Percentiles rank a stretch among this genome's conserved stretches.
Evolutionary conservation across 257 asterid genomes (phyloP).

Genomic region (Solanum clarkiae): DNA sequence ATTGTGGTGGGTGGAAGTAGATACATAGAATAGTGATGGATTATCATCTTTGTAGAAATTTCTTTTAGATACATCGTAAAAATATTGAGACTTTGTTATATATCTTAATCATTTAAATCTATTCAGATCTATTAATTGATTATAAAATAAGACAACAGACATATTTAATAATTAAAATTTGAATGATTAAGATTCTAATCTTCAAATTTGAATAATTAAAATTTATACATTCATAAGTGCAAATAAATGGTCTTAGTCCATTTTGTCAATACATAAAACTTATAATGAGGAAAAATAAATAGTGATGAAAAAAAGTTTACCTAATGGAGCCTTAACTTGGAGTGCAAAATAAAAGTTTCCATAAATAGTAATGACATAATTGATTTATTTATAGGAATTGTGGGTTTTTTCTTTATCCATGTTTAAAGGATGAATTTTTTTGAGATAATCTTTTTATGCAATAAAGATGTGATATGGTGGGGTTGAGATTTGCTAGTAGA

Average conservation of each 20-base stretch:
- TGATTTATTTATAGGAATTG: background rate
- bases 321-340: background rate
- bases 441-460: background rate
- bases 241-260: background rate
- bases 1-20: background rate
- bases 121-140: background rate
- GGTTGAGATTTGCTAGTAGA: conserved; percentile 3
- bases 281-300: background rate
- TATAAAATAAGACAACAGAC: background rate
- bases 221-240: background rate
- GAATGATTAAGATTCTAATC: background rate
- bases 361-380: background rate
- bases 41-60: background rate
- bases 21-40: background rate
- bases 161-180: background rate
- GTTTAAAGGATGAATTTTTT: conserved; percentile 1
- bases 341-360: background rate
- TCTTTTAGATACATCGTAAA: background rate
- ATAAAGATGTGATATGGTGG: background rate
- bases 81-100: background rate
- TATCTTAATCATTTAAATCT: background rate
- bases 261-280: background rate
- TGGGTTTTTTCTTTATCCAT: background rate
- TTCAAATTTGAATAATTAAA: background rate
- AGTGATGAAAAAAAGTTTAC: background rate